Evolutionary conservation across 2,329 filamentous ascomycete species (phyloP), one percentile per base, ranked within the genome.

Genomic region (Colletotrichum acutatum): DNA sequence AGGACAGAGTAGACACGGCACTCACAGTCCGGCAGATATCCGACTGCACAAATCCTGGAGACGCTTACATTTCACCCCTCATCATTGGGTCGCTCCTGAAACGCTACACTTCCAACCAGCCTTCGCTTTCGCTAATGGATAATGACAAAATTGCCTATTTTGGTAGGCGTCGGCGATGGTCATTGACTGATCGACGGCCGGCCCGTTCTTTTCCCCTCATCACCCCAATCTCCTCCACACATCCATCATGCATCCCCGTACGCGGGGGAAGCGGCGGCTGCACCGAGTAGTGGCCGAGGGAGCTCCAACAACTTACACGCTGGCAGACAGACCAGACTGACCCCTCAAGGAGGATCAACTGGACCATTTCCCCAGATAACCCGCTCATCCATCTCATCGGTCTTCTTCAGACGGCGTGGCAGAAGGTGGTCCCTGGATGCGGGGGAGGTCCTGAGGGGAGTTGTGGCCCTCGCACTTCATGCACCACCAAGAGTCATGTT

Each of bases 41-140:
- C 22, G 19, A 54, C 28, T 37, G 2, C 49, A 6, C 5, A 11
- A 5, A 37, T 12, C 12, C 1, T 14, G 22, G 6, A 57, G 46
- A 53, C 52, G 34, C 52, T 69, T 69, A 69, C 52, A 64, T 56
- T 53, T 52, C 34, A 37, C 32, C 26, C 46, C 30, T 32, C 49
- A n/a, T 69, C 66, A 69, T 69, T 69, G 66, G 66, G 37, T 37
- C 11, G 28, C 22, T 37, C 22, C 26, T 61, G 56, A 67, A 67
- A 67, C 56, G 65, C 56, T 8, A 22, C 56, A 19, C 19, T 46
- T 49, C 59, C 22, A 24, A 30, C 42, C 46, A 28, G 24, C 24
- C 7, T 9, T 28, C 0, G 12, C n/a, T 22, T 22, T 32, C 52
- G 4, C 4, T 16, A 4, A 14, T 1, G 37, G 16, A 16, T 14